These are phyloP conservation scores for Lepidium africanum DNA, from an alignment of 345 rosid genomes.

Conservation along the genomic window DNA sequence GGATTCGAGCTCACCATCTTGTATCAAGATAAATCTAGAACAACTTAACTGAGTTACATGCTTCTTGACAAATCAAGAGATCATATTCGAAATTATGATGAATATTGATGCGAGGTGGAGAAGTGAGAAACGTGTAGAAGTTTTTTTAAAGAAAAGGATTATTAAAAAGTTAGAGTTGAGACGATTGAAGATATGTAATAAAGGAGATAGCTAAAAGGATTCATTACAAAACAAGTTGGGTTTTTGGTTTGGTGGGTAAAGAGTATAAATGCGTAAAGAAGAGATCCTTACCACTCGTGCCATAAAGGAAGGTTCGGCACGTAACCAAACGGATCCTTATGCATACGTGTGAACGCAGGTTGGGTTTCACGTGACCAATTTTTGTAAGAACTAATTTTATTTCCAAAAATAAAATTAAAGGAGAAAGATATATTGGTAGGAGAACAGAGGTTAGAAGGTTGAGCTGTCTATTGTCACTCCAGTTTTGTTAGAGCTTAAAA, in stretches of 20 bases:
- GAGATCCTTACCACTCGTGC: slow-evolving; percentile 15
- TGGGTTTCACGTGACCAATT: slow-evolving; percentile 18
- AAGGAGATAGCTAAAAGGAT: background rate
- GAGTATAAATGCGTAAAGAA: slow-evolving; percentile 23
- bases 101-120: slow-evolving; percentile 4
- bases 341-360: slow-evolving; percentile 30
- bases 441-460: slow-evolving; percentile 22
- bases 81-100: background rate
- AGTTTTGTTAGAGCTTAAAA: slow-evolving; percentile 14
- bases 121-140: slow-evolving; percentile 1
- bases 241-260: slow-evolving; percentile 8
- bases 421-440: slow-evolving; percentile 24
- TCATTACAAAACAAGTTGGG: slow-evolving; percentile 17
- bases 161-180: background rate
- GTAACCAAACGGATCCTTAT: slow-evolving; percentile 7
- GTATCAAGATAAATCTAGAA: too few species aligned
- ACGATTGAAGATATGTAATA: slow-evolving; percentile 14
- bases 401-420: background rate
- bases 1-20: too few species aligned
- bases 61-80: background rate
- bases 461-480: slow-evolving; percentile 17
- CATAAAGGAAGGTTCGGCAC: slow-evolving; percentile 24
- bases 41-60: too few species aligned
- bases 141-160: too few species aligned
- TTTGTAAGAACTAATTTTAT: too few species aligned